Evolutionary conservation across 257 asterid species (phyloP).

Genomic region (Paraleonurus japonicus): DNA sequence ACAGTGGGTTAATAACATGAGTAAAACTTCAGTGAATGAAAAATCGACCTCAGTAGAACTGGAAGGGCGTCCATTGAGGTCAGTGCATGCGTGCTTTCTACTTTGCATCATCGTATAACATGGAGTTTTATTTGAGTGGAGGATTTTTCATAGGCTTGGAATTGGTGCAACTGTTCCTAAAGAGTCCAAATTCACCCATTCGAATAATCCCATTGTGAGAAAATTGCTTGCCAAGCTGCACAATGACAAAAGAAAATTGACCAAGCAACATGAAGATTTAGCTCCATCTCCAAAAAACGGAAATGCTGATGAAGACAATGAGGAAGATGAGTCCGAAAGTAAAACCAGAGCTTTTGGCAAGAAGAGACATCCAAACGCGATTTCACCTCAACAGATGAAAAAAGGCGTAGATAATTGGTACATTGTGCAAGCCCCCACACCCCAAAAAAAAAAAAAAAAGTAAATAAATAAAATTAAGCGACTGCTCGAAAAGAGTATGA

Average conservation of each 20-base stretch:
- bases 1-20: constrained; percentile 75
- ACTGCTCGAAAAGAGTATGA: no score
- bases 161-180: constrained; percentile 77
- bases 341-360: constrained; percentile 59
- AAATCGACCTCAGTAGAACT: constrained; percentile 37
- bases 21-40: constrained; percentile 35
- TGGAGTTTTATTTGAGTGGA: constrained; percentile 4
- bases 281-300: constrained; percentile 38
- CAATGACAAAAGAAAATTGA: constrained; percentile 39
- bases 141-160: constrained; percentile 64
- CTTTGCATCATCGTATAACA: constrained; percentile 13
- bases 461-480: no score
- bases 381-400: constrained; percentile 26
- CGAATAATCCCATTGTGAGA: constrained; percentile 61
- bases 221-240: constrained; percentile 59
- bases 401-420: constrained; percentile 38
- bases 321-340: constrained; percentile 74
- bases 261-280: constrained; percentile 38
- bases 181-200: constrained; percentile 35
- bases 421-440: not conserved
- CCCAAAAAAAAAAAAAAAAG: no score
- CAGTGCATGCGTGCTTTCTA: constrained; percentile 20
- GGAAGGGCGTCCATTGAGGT: constrained; percentile 85
- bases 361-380: constrained; percentile 48
- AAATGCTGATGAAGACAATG: constrained; percentile 53